phyloP scores from a whole-genome alignment of 306 rosid genomes.

The Quercus cerris region DNA sequence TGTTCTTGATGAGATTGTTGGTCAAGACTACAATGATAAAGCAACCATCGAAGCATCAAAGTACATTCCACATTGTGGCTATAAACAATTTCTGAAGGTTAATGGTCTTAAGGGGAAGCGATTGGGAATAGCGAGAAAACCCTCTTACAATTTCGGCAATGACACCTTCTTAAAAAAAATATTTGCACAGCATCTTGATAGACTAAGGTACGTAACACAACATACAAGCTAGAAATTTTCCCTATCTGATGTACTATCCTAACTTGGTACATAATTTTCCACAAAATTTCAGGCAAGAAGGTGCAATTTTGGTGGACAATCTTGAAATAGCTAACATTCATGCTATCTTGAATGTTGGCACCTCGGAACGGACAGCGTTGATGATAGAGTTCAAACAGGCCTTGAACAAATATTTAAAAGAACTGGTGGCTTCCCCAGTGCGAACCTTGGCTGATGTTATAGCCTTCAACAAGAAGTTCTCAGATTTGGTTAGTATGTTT shows the following conservation, averaged over 20 bases:
- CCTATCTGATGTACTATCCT: background rate
- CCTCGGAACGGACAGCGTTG: conserved; percentile 1
- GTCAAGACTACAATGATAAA: conserved; percentile 26
- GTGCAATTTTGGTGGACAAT: conserved; percentile 32
- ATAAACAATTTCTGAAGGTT: conserved; percentile 6
- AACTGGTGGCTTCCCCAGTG: conserved; percentile 24
- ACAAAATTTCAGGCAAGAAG: conserved; percentile 13
- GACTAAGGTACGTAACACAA: conserved; percentile 16
- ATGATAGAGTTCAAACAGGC: conserved; percentile 30
- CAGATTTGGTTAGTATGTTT: conserved; percentile 13
- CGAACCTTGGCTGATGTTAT: conserved; percentile 25
- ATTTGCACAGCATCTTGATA: conserved; percentile 21
- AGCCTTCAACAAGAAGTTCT: conserved; percentile 23
- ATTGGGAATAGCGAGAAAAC: conserved; percentile 26
- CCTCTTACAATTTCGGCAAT: conserved; percentile 12
- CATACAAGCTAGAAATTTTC: background rate
- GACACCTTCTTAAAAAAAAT: background rate
- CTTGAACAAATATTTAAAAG: conserved; percentile 22
- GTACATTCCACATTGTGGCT: conserved; percentile 41
- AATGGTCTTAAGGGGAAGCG: conserved; percentile 33
- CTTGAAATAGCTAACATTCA: conserved; percentile 17
- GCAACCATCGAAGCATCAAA: conserved; percentile 27
- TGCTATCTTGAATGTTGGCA: conserved; percentile 1
- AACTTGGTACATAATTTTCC: no score
- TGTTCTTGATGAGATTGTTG: conserved; percentile 50